Evolutionary conservation across 1,284 basidiomycete species (phyloP), one percentile per base, ranked within the genome.

Genomic region (Ustanciosporium gigantosporum): DNA sequence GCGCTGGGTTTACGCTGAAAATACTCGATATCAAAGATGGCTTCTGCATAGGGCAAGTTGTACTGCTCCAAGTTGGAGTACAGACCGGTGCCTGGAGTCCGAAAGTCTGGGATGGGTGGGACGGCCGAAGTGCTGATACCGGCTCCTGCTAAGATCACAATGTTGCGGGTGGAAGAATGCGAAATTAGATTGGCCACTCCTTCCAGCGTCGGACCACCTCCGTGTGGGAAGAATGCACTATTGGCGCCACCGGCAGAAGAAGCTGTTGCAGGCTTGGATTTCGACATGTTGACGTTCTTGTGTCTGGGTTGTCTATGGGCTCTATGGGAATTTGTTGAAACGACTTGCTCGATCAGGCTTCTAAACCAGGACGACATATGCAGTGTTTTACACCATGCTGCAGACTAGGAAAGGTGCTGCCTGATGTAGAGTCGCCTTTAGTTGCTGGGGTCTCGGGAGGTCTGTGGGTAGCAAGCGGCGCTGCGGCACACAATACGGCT

Each of bases 41-140:
- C 83, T 70, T 84, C 82, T 0, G 82, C 82, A 41, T 82, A 81
- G 0, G 83, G 82, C 15, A 84, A 74, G 25, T 83, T 77, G 59
- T 83, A 80, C 22, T 79, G 76, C 31, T 80, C 76, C 4, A 84
- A 77, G 46, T 83, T 83, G 37, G 79, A 79, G 65, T 84, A 84
- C 15, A 84, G 73, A 0, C 83, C 83, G 0, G 82, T 83, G 1
- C 78, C 79, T 2, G 82, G 82, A 1, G 80, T 80, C 20, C 79
- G 75, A 38, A 80, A 80, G 57, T 80, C 79, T 2, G 79, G 79
- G 43, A 78, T 71, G 35, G 61, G 61, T 7, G 61, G 61, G 13
- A 81, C 82, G 0, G 82, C 82, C 0, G 80, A 80, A 1, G 82
- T 83, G 5, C 80, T 81, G 45, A 82, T 81, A 4, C 82, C 82